Conservation (phyloP, 2,329 filamentous ascomycete genomes). For the Stagonosporopsis vannaccii region DNA sequence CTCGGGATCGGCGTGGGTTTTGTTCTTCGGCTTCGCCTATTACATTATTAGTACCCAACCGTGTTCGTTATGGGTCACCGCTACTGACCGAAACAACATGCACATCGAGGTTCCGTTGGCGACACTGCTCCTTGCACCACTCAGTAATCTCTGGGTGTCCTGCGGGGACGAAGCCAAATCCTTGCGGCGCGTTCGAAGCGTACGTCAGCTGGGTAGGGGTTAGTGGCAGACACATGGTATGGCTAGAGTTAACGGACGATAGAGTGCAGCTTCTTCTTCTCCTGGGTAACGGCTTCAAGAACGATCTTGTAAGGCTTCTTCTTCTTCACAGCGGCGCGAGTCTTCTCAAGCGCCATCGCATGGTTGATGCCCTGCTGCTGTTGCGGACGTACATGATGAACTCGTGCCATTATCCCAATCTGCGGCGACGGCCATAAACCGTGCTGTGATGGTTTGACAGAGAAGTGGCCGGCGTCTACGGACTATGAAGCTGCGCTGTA, state of each 20-base stretch:
- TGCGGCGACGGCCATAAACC: conserved; percentile 22
- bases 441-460: conserved; percentile 14
- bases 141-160: conserved; percentile 67
- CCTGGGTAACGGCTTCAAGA: conserved; percentile 64
- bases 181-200: conserved; percentile 61
- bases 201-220: conserved; percentile 61
- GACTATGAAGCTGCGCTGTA: conserved; percentile 15
- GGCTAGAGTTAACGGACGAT: conserved; percentile 47
- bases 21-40: conserved; percentile 55
- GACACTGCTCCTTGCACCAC: conserved; percentile 65
- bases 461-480: conserved; percentile 13
- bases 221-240: conserved; percentile 32
- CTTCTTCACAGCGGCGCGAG: conserved; percentile 34
- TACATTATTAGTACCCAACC: conserved; percentile 14
- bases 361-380: conserved; percentile 29
- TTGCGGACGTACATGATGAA: conserved; percentile 32
- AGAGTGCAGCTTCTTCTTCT: conserved; percentile 66
- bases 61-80: neutral
- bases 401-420: conserved; percentile 35
- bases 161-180: conserved; percentile 68
- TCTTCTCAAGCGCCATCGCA: conserved; percentile 29
- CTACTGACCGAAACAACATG: conserved; percentile 67
- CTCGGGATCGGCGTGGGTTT: conserved; percentile 58
- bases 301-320: conserved; percentile 65
- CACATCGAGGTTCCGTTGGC: conserved; percentile 61